These are phyloP conservation scores for Glycine latifolia DNA, from an alignment of 306 rosid species.

Conservation along the genomic window DNA sequence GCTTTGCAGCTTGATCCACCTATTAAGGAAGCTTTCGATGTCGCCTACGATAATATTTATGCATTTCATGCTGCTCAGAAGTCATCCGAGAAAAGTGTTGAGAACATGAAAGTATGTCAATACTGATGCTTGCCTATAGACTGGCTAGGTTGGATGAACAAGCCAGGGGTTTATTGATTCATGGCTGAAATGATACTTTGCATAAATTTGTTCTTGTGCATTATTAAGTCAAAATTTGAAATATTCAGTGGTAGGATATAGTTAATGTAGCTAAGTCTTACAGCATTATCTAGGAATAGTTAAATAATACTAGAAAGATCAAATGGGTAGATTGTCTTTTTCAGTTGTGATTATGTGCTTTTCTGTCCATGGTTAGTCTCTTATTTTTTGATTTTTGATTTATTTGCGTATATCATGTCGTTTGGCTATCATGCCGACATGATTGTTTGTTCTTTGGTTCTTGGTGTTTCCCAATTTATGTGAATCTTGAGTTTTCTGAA, in stretches of 20 bases:
- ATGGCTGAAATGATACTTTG: not conserved
- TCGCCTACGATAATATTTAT: constrained; percentile 86
- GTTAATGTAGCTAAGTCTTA: constrained; percentile 12
- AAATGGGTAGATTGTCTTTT: constrained; percentile 11
- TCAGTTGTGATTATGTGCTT: constrained; percentile 1
- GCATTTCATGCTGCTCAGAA: constrained; percentile 96
- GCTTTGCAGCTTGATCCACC: constrained; percentile 76
- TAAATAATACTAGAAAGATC: constrained; percentile 33
- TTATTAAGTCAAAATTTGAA: constrained; percentile 22
- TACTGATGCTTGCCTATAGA: constrained; percentile 30
- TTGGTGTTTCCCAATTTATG: constrained; percentile 26
- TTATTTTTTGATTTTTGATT: constrained; percentile 1
- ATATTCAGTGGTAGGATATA: not conserved
- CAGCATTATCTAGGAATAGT: constrained; percentile 30
- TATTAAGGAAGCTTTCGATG: constrained; percentile 85
- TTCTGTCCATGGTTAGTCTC: constrained; percentile 12
- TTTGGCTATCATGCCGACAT: constrained; percentile 18
- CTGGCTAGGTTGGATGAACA: not conserved
- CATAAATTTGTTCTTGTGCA: constrained; percentile 4
- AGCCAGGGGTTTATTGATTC: constrained; percentile 22
- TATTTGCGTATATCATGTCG: not conserved
- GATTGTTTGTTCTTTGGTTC: constrained; percentile 31
- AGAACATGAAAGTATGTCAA: constrained; percentile 87
- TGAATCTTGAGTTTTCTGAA: constrained; percentile 43
- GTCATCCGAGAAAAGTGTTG: constrained; percentile 73